phyloP scores from a whole-genome alignment of 2,329 filamentous ascomycete species.

The Epichloe gansuensis region DNA sequence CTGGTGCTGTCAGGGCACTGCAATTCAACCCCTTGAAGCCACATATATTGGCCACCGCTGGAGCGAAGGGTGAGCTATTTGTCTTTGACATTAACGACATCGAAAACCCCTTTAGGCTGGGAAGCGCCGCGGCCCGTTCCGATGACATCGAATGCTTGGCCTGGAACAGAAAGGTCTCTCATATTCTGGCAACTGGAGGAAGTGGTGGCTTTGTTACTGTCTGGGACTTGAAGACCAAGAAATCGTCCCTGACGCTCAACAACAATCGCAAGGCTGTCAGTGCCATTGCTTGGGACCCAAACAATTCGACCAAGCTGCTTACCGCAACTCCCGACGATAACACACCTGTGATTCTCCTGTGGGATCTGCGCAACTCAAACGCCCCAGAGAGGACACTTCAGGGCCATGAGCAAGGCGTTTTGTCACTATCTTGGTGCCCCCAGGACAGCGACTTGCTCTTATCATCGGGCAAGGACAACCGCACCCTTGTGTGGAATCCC shows the following conservation, averaged over 20 bases:
- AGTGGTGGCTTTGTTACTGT: constrained; percentile 92
- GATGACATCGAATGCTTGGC: constrained; percentile 94
- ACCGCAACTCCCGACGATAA: constrained; percentile 86
- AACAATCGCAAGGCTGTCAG: constrained; percentile 91
- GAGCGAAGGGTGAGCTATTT: constrained; percentile 90
- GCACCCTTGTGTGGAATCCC: constrained; percentile 91
- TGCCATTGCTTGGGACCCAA: constrained; percentile 93
- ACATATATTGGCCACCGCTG: constrained; percentile 83
- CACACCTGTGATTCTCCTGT: constrained; percentile 76
- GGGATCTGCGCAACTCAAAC: constrained; percentile 93
- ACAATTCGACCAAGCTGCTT: constrained; percentile 84
- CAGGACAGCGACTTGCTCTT: constrained; percentile 82
- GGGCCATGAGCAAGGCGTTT: constrained; percentile 86
- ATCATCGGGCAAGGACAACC: constrained; percentile 93
- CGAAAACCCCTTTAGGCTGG: constrained; percentile 75
- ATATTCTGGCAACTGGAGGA: constrained; percentile 90
- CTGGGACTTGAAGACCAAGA: constrained; percentile 97
- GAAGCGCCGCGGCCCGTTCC: constrained; percentile 73
- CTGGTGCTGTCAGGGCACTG: constrained; percentile 79
- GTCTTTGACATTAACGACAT: constrained; percentile 91
- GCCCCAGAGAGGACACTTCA: constrained; percentile 78
- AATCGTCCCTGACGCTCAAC: constrained; percentile 90
- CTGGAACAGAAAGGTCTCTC: constrained; percentile 96
- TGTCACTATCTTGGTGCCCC: constrained; percentile 89
- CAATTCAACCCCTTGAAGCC: constrained; percentile 93